Evolutionary conservation across 2,329 filamentous ascomycete genomes (phyloP).

Genomic region (Thielaviopsis punctulata): DNA sequence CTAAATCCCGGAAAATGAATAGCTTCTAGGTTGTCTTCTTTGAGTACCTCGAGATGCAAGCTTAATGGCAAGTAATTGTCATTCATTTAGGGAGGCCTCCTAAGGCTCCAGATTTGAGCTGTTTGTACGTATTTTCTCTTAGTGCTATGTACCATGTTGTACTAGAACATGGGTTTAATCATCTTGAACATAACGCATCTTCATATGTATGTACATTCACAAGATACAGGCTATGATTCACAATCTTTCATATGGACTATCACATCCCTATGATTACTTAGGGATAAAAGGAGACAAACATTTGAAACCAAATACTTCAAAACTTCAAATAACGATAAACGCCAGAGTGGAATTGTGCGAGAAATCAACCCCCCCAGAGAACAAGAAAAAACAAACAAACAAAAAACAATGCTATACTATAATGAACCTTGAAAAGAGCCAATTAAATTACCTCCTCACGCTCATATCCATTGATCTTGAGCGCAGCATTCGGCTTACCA

Average conservation of each 20-base stretch:
- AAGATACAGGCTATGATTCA: too few relatives aligned
- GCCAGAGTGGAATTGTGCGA: constrained; percentile 10
- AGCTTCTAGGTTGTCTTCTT: not conserved
- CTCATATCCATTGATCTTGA: constrained; percentile 62
- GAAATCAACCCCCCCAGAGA: too few relatives aligned
- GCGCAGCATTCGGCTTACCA: constrained; percentile 47
- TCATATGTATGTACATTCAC: too few relatives aligned
- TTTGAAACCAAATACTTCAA: not conserved
- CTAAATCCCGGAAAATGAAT: too few relatives aligned
- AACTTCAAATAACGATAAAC: not conserved
- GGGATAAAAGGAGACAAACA: not conserved
- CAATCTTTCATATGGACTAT: too few relatives aligned
- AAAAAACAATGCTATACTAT: not conserved
- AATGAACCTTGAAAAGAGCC: not conserved
- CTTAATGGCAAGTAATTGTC: not conserved
- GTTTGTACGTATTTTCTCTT: too few relatives aligned
- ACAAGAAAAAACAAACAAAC: not conserved
- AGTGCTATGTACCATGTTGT: too few relatives aligned
- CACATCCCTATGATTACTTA: not conserved
- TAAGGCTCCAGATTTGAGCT: not conserved
- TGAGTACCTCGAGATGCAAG: not conserved
- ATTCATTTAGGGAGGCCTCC: not conserved
- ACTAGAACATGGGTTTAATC: too few relatives aligned
- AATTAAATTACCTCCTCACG: constrained; percentile 56
- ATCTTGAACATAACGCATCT: too few relatives aligned